Evolutionary conservation across 2,329 filamentous ascomycete genomes (phyloP), one percentile per base, ranked within the genome.

Genomic region (Fonsecaea pedrosoi): DNA sequence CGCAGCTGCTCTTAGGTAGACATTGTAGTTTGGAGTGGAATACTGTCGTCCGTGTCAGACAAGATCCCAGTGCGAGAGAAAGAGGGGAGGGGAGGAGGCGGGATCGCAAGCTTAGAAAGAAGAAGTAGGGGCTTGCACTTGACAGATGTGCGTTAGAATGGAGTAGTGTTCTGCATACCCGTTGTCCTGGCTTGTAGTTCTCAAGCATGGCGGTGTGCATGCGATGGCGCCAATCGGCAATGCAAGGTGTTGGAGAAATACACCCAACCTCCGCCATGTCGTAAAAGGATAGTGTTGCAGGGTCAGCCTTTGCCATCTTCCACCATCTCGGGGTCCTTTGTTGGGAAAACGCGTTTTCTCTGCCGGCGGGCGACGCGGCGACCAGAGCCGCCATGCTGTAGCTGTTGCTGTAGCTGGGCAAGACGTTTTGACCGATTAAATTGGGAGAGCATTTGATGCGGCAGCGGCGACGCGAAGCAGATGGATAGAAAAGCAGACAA

Each of bases 281-380:
- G 54, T 40, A 61, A 64, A 38, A 60, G 64, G 56, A 58, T 60
- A 64, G 77, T 74, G 75, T 67, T 60, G 74, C 75, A 67, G 72
- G 72, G 62, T 82, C 80, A 82, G 75, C 78, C 81, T 75, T 81
- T 74, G 76, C 78, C 80, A 75, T 81, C 78, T 72, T 81, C 77
- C 72, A 76, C 74, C 67, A 78, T 35, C 57, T 64, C 78, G 67
- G 79, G 78, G 73, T 80, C 75, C 73, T 78, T 78, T 68, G 77
- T 77, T 67, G 77, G 76, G 67, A 77, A 78, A 73, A 80, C 73
- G 72, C 78, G 78, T 69, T 78, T 77, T 73, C 76, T 77, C 70
- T 78, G 75, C 67, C 77, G 78, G 70, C 78, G 73, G 72, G 78
- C 73, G 72, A 76, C 74, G 76, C 77, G 77, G 79, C 78, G 75